phyloP scores from a whole-genome alignment of 345 rosid genomes.

The Leavenworthia alabamica region DNA sequence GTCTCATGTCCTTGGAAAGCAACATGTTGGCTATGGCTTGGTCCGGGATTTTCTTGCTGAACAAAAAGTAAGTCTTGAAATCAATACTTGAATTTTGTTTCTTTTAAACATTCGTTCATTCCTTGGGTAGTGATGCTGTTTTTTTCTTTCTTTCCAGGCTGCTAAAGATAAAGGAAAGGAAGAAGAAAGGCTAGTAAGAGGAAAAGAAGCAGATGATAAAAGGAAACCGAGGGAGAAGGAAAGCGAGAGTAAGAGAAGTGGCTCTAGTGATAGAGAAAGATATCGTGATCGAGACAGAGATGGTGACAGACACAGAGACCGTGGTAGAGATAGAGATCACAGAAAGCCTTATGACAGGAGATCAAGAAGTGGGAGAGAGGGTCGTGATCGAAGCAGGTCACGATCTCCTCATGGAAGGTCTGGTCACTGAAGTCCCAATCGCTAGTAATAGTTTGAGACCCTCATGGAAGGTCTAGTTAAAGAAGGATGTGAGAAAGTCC shows the following conservation, averaged over 20 bases:
- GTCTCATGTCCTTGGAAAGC: slow-evolving; percentile 94
- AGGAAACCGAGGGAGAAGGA: slow-evolving; percentile 72
- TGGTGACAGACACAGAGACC: slow-evolving; percentile 51
- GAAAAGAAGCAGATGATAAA: slow-evolving; percentile 78
- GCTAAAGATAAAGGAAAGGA: slow-evolving; percentile 80
- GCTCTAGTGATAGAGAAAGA: slow-evolving; percentile 66
- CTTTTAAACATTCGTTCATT: neutral
- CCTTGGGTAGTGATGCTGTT: slow-evolving; percentile 1
- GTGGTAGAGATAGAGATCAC: slow-evolving; percentile 41
- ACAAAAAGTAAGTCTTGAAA: slow-evolving; percentile 48
- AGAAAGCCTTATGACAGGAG: slow-evolving; percentile 60
- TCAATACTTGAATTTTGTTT: slow-evolving; percentile 7
- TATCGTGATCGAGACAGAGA: slow-evolving; percentile 49
- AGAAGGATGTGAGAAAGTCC: slow-evolving; percentile 66
- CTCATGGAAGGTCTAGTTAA: slow-evolving; percentile 52
- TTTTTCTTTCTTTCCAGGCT: slow-evolving; percentile 35
- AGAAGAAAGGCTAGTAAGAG: slow-evolving; percentile 71
- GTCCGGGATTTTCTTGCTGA: slow-evolving; percentile 84
- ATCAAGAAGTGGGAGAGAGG: slow-evolving; percentile 68
- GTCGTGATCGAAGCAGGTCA: slow-evolving; percentile 67
- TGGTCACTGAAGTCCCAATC: slow-evolving; percentile 69
- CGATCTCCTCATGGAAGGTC: slow-evolving; percentile 70
- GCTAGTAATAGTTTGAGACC: slow-evolving; percentile 48
- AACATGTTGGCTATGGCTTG: slow-evolving; percentile 96
- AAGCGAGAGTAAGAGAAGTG: slow-evolving; percentile 52